Percentiles rank a stretch among this genome's conserved stretches.
Conservation (phyloP, 176 grass and related monocot genomes). For the Avena insularis region DNA sequence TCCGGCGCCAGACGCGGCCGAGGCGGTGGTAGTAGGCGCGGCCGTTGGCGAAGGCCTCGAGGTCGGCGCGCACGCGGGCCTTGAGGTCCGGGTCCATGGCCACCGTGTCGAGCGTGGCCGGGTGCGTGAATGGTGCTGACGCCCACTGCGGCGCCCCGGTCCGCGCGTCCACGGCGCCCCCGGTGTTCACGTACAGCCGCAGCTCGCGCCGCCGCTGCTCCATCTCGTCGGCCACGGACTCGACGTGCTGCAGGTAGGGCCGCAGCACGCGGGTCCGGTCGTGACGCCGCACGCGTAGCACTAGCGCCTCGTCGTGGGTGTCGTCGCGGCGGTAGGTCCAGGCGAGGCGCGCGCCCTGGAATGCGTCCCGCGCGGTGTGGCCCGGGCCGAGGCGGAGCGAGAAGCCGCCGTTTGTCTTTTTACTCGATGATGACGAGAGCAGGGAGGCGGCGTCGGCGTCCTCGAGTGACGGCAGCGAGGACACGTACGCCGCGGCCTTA, state of each 20-base stretch:
- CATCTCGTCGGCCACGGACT: slow-evolving; percentile 70
- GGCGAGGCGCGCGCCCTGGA: too few species aligned
- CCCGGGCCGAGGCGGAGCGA: slow-evolving; percentile 39
- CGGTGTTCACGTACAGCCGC: slow-evolving; percentile 56
- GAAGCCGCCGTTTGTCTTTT: slow-evolving; percentile 39
- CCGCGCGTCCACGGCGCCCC: not conserved
- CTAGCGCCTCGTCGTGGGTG: slow-evolving; percentile 3
- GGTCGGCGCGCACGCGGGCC: slow-evolving; percentile 64
- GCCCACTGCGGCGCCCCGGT: slow-evolving; percentile 46
- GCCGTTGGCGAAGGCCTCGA: slow-evolving; percentile 76
- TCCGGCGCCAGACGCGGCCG: slow-evolving; percentile 84
- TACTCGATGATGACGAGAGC: slow-evolving; percentile 33
- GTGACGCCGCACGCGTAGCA: slow-evolving; percentile 63
- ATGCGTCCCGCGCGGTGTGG: slow-evolving; percentile 41
- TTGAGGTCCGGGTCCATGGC: slow-evolving; percentile 91
- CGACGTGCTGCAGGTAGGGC: slow-evolving; percentile 71
- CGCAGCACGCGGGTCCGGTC: slow-evolving; percentile 66
- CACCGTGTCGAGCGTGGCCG: slow-evolving; percentile 71
- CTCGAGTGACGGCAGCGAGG: slow-evolving; percentile 63
- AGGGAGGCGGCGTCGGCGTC: slow-evolving; percentile 46
- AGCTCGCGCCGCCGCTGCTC: slow-evolving; percentile 59
- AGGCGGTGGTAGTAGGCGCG: slow-evolving; percentile 79
- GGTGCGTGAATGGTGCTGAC: slow-evolving; percentile 77
- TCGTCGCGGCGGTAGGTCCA: too few species aligned
- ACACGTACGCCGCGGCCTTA: slow-evolving; percentile 53